Evolutionary conservation across 2,329 filamentous ascomycete genomes (phyloP).

Genomic region (Camillea tinctor): DNA sequence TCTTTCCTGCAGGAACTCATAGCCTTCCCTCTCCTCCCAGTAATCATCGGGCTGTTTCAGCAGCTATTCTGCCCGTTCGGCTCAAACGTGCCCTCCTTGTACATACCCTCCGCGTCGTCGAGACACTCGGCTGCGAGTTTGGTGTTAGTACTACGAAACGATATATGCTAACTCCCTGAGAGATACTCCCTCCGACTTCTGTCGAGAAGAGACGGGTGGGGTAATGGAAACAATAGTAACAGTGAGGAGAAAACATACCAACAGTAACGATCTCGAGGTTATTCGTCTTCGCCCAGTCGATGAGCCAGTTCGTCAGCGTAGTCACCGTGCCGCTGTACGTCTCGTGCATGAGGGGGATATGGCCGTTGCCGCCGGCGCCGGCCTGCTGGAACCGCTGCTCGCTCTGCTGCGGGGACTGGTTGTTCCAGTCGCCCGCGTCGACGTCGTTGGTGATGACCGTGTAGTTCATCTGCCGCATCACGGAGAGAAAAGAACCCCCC

Average conservation of each 20-base stretch:
- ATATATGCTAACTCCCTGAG: too few relatives aligned
- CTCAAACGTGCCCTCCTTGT: constrained; percentile 35
- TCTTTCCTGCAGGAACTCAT: not conserved
- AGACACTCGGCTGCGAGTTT: constrained; percentile 41
- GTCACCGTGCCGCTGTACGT: constrained; percentile 49
- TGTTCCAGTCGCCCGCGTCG: constrained; percentile 62
- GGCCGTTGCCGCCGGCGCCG: constrained; percentile 43
- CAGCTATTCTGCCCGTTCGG: not conserved
- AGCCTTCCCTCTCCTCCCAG: not conserved
- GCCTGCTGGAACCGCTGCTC: constrained; percentile 50
- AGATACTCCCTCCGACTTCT: too few relatives aligned
- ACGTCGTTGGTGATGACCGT: constrained; percentile 61
- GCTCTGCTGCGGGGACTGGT: constrained; percentile 48
- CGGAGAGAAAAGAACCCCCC: constrained; percentile 41
- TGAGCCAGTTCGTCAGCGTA: constrained; percentile 48
- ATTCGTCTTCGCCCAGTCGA: constrained; percentile 50
- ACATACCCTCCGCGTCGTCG: constrained; percentile 39
- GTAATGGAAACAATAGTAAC: too few relatives aligned
- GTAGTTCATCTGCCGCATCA: constrained; percentile 50
- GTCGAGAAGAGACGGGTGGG: not conserved
- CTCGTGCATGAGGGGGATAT: constrained; percentile 60
- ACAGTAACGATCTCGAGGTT: constrained; percentile 49
- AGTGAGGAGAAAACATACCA: constrained; percentile 36
- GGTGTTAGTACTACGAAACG: too few relatives aligned
- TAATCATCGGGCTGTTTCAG: not conserved